phyloP scores from a whole-genome alignment of 140 eudicot genomes.

The Cichorium intybus region DNA sequence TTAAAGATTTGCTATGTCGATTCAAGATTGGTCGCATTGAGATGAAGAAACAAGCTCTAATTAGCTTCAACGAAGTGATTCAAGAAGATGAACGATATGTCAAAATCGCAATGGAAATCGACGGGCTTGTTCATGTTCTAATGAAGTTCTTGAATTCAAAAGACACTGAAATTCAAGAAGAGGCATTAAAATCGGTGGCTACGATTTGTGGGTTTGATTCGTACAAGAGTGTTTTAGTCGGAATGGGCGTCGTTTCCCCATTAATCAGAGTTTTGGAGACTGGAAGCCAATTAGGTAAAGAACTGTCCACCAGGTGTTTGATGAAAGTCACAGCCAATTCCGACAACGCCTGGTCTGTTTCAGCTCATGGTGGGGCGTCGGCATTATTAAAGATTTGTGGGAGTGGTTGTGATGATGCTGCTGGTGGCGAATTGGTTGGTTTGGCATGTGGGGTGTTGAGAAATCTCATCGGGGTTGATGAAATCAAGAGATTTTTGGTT shows the following conservation, averaged over 20 bases:
- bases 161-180: conserved; percentile 61
- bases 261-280: conserved; percentile 65
- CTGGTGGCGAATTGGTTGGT: conserved; percentile 52
- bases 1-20: conserved; percentile 71
- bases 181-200: conserved; percentile 49
- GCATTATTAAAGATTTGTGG: conserved; percentile 49
- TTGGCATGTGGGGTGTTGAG: conserved; percentile 78
- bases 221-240: conserved; percentile 39
- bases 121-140: conserved; percentile 40
- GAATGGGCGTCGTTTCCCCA: conserved; percentile 59
- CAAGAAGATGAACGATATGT: conserved; percentile 69
- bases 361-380: conserved; percentile 84
- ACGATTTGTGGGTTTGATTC: conserved; percentile 50
- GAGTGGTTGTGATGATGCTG: conserved; percentile 32
- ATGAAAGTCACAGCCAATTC: conserved; percentile 66
- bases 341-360: conserved; percentile 83
- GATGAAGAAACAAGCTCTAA: conserved; percentile 71
- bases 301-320: conserved; percentile 62
- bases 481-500: conserved; percentile 67
- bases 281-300: conserved; percentile 57
- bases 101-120: conserved; percentile 50
- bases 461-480: conserved; percentile 78
- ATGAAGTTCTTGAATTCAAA: conserved; percentile 55
- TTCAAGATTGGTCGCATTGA: conserved; percentile 59
- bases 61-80: conserved; percentile 50